phyloP scores from a whole-genome alignment of 345 rosid genomes.

The Rhizophora apiculata region DNA sequence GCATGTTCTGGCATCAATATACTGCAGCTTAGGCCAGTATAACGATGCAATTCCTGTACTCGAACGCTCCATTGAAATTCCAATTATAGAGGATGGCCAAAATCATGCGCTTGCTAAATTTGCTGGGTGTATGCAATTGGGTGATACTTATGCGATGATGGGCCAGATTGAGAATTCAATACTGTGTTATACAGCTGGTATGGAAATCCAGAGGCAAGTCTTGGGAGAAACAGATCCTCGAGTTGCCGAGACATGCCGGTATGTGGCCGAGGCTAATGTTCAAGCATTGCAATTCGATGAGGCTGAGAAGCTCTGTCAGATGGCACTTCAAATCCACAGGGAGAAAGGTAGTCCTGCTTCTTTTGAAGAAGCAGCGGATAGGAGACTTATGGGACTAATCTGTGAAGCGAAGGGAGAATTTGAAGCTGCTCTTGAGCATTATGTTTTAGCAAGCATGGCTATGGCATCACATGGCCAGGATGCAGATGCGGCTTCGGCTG shows the following conservation, averaged over 20 bases:
- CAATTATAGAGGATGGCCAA: constrained; percentile 67
- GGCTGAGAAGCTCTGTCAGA: constrained; percentile 72
- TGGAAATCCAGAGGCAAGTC: constrained; percentile 88
- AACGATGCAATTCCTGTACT: constrained; percentile 75
- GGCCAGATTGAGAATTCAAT: constrained; percentile 86
- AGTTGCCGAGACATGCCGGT: constrained; percentile 80
- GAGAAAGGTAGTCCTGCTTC: constrained; percentile 54
- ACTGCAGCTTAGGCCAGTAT: constrained; percentile 63
- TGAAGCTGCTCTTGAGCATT: constrained; percentile 87
- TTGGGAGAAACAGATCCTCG: constrained; percentile 73
- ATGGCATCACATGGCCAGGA: constrained; percentile 64
- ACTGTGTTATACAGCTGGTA: constrained; percentile 72
- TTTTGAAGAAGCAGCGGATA: constrained; percentile 81
- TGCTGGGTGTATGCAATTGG: constrained; percentile 95
- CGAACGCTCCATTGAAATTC: constrained; percentile 76
- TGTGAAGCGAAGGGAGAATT: constrained; percentile 72
- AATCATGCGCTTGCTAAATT: constrained; percentile 86
- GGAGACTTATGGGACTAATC: constrained; percentile 84
- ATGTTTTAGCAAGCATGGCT: constrained; percentile 81
- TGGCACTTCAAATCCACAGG: constrained; percentile 73
- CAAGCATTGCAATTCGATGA: constrained; percentile 84
- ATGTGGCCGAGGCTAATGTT: constrained; percentile 82
- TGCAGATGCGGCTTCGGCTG: constrained; percentile 69
- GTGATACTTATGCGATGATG: constrained; percentile 76
- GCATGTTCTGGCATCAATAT: constrained; percentile 69